These are phyloP conservation scores for Inga oerstediana DNA, from an alignment of 306 rosid species.

Conservation along the genomic window DNA sequence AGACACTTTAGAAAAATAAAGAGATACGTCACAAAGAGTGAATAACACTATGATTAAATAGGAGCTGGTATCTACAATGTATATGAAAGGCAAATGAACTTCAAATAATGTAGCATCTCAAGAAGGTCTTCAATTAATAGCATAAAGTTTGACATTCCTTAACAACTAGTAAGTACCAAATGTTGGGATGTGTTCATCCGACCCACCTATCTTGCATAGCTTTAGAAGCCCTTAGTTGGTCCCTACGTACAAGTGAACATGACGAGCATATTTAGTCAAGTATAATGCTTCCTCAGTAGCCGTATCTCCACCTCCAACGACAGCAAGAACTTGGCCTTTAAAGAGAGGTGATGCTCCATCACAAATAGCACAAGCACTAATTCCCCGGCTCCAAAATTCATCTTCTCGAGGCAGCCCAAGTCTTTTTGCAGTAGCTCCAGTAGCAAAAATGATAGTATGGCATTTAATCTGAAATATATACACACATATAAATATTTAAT, in stretches of 20 bases:
- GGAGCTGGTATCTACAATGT: not conserved
- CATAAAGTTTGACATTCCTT: conserved; percentile 21
- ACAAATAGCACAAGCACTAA: conserved; percentile 98
- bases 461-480: conserved; percentile 68
- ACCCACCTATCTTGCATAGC: conserved; percentile 99
- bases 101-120: conserved; percentile 4
- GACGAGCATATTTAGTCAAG: conserved; percentile 91
- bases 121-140: conserved; percentile 11
- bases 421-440: conserved; percentile 92
- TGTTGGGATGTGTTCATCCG: conserved; percentile 32
- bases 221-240: conserved; percentile 88
- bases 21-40: not conserved
- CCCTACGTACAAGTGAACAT: conserved; percentile 85
- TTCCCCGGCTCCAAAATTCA: conserved; percentile 98
- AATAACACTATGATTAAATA: not conserved
- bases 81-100: not conserved
- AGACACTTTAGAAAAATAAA: no score
- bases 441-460: conserved; percentile 77
- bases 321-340: conserved; percentile 95
- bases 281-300: conserved; percentile 94
- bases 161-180: conserved; percentile 27
- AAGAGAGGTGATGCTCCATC: conserved; percentile 97
- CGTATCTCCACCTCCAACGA: conserved; percentile 96
- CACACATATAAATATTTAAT: conserved; percentile 5
- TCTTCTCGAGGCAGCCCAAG: conserved; percentile 90